A percentile compares a stretch with the other conserved stretches of the same genome.
phyloP scores from a whole-genome alignment of 495 filamentous ascomycete species.

The Penicillium pulvis region DNA sequence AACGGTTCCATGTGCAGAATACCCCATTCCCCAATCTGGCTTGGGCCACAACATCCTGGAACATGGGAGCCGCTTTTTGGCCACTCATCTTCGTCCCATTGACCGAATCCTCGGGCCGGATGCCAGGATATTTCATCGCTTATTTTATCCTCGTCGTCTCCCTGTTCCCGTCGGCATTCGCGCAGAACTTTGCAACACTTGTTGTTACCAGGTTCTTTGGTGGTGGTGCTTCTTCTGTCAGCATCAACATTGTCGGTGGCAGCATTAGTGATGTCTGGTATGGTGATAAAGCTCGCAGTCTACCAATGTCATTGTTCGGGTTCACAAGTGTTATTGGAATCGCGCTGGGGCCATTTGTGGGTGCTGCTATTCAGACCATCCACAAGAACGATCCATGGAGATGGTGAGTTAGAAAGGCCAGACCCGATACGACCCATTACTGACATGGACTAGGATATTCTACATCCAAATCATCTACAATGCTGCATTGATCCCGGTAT shows the following conservation, averaged over 20 bases:
- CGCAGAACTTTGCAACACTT: constrained; percentile 54
- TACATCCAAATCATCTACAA: constrained; percentile 56
- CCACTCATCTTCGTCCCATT: constrained; percentile 54
- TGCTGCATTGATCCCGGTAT: constrained; percentile 41
- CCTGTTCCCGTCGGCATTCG: constrained; percentile 52
- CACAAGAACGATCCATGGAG: constrained; percentile 42
- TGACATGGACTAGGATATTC: constrained; percentile 42
- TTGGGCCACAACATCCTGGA: constrained; percentile 56
- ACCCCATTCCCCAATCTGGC: constrained; percentile 43
- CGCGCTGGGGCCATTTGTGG: constrained; percentile 53
- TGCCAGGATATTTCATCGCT: constrained; percentile 50
- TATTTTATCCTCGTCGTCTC: constrained; percentile 52
- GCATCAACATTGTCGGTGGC: constrained; percentile 50
- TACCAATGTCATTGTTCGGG: constrained; percentile 49
- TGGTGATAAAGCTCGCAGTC: constrained; percentile 39
- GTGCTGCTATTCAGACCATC: constrained; percentile 41
- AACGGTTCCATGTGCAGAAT: constrained; percentile 45
- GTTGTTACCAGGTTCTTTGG: constrained; percentile 53
- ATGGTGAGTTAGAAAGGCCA: constrained; percentile 28
- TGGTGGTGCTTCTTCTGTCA: constrained; percentile 49
- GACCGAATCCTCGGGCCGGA: constrained; percentile 53
- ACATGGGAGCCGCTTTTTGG: constrained; percentile 54
- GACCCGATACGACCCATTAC: neutral
- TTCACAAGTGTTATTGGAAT: constrained; percentile 47
- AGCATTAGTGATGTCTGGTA: constrained; percentile 49